phyloP scores from a whole-genome alignment of 371 early-diverging fungal species.

The Mortierella sp. region DNA sequence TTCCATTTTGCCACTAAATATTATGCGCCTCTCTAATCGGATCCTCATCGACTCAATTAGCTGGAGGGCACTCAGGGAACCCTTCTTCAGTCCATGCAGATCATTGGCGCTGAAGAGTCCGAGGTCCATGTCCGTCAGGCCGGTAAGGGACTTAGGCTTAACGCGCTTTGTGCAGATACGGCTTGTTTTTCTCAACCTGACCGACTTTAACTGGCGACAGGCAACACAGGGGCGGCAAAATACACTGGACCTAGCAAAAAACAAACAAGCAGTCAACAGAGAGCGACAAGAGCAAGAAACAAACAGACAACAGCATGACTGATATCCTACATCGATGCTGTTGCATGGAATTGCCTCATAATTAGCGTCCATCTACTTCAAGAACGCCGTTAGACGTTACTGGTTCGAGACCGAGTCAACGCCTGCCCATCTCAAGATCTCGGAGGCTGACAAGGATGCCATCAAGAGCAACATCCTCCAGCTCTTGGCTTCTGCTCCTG shows the following conservation, averaged over 20 bases:
- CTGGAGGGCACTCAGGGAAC: conserved; percentile 74
- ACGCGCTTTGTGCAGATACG: neutral
- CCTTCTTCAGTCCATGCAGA: conserved; percentile 78
- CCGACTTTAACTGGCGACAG: neutral
- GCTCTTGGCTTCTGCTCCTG: conserved; percentile 75
- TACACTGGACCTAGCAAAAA: neutral
- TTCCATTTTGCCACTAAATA: conserved; percentile 15
- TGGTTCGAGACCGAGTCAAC: conserved; percentile 74
- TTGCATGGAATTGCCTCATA: neutral
- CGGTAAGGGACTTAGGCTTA: conserved; percentile 61
- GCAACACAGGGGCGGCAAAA: neutral
- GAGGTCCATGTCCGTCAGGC: conserved; percentile 81
- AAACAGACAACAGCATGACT: neutral
- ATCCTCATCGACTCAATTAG: conserved; percentile 41
- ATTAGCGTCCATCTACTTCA: conserved; percentile 94
- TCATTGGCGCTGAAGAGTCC: conserved; percentile 72
- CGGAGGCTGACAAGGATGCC: conserved; percentile 76
- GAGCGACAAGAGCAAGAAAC: neutral
- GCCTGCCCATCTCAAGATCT: conserved; percentile 63
- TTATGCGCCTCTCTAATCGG: neutral
- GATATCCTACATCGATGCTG: neutral
- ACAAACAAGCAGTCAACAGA: conserved; percentile 2
- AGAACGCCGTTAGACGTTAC: conserved; percentile 83
- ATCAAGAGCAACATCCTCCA: conserved; percentile 82
- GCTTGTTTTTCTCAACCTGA: neutral